A percentile compares a stretch with the other conserved stretches of the same genome.
These are phyloP conservation scores for Nelumbo lutea DNA, from an alignment of 164 flowering plant species.

Conservation along the genomic window DNA sequence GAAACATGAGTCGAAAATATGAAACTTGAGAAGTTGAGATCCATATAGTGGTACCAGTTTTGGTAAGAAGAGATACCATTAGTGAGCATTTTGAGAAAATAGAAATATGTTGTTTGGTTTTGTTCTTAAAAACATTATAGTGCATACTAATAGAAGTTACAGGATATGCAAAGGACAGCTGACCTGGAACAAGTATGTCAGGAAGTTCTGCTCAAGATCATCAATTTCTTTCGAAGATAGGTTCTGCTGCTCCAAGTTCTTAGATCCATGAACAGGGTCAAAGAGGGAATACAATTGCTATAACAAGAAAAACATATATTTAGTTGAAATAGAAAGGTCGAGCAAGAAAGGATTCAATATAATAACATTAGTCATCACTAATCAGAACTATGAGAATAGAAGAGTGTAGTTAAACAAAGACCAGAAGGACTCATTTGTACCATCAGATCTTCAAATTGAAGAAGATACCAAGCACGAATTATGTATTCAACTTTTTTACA, in stretches of 20 bases:
- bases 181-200: conserved; percentile 75
- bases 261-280: conserved; percentile 70
- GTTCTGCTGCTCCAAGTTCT: conserved; percentile 74
- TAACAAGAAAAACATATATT: conserved; percentile 12
- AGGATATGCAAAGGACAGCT: conserved; percentile 4
- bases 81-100: neutral
- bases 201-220: conserved; percentile 80
- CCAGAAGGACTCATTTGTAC: conserved; percentile 24
- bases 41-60: neutral
- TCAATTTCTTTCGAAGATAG: conserved; percentile 63
- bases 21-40: neutral
- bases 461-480: conserved; percentile 87
- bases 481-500: conserved; percentile 91
- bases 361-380: neutral
- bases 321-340: neutral
- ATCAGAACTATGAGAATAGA: neutral
- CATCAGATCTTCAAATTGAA: conserved; percentile 96
- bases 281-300: conserved; percentile 93
- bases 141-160: neutral
- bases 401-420: neutral
- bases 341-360: neutral
- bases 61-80: too few relatives aligned
- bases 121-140: neutral
- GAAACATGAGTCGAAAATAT: neutral
- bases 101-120: too few relatives aligned